Conservation (phyloP, 129 eudicot genomes). For the Centaurea solstitialis region DNA sequence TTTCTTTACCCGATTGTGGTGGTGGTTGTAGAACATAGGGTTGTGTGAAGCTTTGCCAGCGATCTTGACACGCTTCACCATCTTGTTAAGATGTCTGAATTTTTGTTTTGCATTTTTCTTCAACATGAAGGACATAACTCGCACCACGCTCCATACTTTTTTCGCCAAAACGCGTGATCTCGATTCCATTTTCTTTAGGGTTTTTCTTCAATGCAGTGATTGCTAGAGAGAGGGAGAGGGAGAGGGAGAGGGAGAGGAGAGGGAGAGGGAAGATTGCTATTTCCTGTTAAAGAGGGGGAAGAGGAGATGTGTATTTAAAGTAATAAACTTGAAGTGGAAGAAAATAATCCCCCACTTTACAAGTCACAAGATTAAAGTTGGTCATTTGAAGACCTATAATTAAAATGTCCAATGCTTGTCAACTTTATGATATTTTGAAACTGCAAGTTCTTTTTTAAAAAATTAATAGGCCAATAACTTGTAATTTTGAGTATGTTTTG, state of each 20-base stretch:
- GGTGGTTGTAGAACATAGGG: constrained; percentile 57
- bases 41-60: constrained; percentile 54
- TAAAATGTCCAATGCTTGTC: background rate
- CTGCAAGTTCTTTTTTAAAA: too few relatives aligned
- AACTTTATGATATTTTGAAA: background rate
- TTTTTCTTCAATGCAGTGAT: background rate
- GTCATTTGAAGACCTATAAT: constrained; percentile 6
- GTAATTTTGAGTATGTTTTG: too few relatives aligned
- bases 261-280: background rate
- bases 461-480: background rate
- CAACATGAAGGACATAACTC: constrained; percentile 47
- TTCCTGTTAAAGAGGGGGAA: background rate
- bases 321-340: background rate
- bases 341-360: constrained; percentile 4
- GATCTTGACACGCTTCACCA: constrained; percentile 56
- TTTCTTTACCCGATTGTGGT: too few relatives aligned
- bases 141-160: constrained; percentile 44
- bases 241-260: too few relatives aligned
- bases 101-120: constrained; percentile 58
- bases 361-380: constrained; percentile 7
- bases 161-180: constrained; percentile 44
- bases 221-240: constrained; percentile 2
- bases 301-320: background rate
- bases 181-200: constrained; percentile 50
- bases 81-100: constrained; percentile 45